Evolutionary conservation across 2,329 filamentous ascomycete species (phyloP).

Genomic region (Sphaerulina musiva): DNA sequence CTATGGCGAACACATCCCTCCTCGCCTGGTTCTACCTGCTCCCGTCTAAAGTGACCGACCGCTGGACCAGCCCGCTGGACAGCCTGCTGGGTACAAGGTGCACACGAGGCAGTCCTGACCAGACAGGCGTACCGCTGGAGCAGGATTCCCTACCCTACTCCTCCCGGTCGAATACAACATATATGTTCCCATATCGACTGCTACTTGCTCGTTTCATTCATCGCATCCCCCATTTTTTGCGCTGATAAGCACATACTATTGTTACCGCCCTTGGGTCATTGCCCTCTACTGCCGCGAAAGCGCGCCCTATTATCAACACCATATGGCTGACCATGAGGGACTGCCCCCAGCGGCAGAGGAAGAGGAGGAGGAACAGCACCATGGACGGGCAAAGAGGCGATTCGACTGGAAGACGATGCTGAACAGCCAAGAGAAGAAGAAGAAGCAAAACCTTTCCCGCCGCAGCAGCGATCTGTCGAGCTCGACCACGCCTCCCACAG

Average conservation of each 20-base stretch:
- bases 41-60: neutral
- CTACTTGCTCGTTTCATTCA: neutral
- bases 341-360: neutral
- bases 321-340: neutral
- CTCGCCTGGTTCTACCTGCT: neutral
- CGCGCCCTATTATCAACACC: too few species aligned
- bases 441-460: conserved; percentile 2
- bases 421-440: conserved; percentile 6
- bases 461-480: conserved; percentile 10
- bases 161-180: neutral
- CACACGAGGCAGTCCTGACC: neutral
- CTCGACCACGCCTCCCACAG: conserved; percentile 11
- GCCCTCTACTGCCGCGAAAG: too few species aligned
- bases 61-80: too few species aligned
- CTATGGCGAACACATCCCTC: neutral
- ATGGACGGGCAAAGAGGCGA: conserved; percentile 19
- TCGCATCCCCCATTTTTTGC: neutral
- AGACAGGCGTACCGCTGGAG: too few species aligned
- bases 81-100: neutral
- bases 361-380: neutral
- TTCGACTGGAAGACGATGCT: conserved; percentile 24
- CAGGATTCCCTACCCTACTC: conserved; percentile 1
- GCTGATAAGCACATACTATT: neutral
- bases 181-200: neutral
- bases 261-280: too few species aligned